Conservation (phyloP, 179 eudicot genomes). For the Amaranthus tricolor region DNA sequence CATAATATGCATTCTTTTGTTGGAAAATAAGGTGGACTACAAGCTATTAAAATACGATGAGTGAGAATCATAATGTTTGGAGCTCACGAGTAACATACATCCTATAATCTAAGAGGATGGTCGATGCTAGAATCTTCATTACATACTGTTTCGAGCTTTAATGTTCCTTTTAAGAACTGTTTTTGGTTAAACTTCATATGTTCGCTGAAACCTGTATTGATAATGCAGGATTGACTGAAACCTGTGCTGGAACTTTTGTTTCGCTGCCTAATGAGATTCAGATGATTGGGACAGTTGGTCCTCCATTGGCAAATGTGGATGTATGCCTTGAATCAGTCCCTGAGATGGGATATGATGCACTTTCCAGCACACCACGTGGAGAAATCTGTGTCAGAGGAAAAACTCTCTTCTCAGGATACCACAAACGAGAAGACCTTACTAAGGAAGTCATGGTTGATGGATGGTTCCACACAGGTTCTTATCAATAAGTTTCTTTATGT, state of each 20-base stretch:
- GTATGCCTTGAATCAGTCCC: conserved; percentile 83
- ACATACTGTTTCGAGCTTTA: not conserved
- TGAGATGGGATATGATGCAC: conserved; percentile 84
- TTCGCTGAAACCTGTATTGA: not conserved
- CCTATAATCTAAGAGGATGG: too few relatives aligned
- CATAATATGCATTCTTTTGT: not conserved
- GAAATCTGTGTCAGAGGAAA: conserved; percentile 72
- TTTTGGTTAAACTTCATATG: not conserved
- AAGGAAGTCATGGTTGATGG: conserved; percentile 71
- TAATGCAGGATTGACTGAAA: conserved; percentile 72
- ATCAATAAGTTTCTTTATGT: not conserved
- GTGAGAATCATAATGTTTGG: not conserved
- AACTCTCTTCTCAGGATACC: conserved; percentile 75
- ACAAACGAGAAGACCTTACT: conserved; percentile 83
- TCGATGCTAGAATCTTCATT: too few relatives aligned
- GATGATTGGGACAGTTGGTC: conserved; percentile 87
- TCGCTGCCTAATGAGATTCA: conserved; percentile 62
- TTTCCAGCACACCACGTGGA: conserved; percentile 60
- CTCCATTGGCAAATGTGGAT: conserved; percentile 75
- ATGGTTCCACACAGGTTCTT: conserved; percentile 89
- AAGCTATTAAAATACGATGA: not conserved
- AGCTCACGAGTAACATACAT: too few relatives aligned
- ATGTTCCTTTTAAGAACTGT: not conserved
- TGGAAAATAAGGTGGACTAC: not conserved
- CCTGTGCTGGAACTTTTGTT: conserved; percentile 79